phyloP scores from a whole-genome alignment of 2,329 filamentous ascomycete genomes.

The Aspergillus sp. region DNA sequence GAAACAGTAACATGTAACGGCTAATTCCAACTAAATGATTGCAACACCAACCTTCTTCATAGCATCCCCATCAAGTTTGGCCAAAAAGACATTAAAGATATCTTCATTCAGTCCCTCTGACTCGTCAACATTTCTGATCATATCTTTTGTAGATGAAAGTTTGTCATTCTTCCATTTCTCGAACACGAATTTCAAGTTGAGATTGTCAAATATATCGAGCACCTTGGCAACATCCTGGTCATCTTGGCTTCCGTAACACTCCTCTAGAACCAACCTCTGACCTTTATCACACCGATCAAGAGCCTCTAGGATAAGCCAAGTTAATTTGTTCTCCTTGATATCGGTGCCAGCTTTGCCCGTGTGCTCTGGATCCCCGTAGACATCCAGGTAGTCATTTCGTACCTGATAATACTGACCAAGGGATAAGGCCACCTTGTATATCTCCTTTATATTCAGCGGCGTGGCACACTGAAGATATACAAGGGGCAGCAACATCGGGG shows the following conservation, averaged over 20 bases:
- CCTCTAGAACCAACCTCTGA: not conserved
- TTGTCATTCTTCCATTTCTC: too few species aligned
- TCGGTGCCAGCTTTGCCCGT: slow-evolving; percentile 99
- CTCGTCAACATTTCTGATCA: too few species aligned
- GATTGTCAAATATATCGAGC: not conserved
- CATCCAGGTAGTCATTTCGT: slow-evolving; percentile 98
- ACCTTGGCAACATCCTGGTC: not conserved
- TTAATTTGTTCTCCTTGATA: slow-evolving; percentile 99
- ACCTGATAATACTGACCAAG: slow-evolving; percentile 99
- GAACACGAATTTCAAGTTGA: too few species aligned
- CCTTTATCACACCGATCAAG: not conserved
- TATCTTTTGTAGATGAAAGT: too few species aligned
- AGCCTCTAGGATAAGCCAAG: slow-evolving; percentile 56
- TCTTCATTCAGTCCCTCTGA: too few species aligned
- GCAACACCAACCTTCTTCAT: too few species aligned
- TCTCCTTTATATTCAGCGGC: slow-evolving; percentile 79
- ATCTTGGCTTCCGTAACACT: not conserved
- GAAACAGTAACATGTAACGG: too few species aligned
- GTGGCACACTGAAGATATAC: slow-evolving; percentile 81
- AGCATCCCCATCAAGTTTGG: too few species aligned
- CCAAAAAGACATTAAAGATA: too few species aligned
- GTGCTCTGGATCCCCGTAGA: slow-evolving; percentile 84
- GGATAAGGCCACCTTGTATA: slow-evolving; percentile 86
- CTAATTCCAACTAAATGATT: too few species aligned
- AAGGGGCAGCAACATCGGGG: slow-evolving; percentile 86